phyloP scores from a whole-genome alignment of 2,329 filamentous ascomycete species.

The Xylariaceae sp. region DNA sequence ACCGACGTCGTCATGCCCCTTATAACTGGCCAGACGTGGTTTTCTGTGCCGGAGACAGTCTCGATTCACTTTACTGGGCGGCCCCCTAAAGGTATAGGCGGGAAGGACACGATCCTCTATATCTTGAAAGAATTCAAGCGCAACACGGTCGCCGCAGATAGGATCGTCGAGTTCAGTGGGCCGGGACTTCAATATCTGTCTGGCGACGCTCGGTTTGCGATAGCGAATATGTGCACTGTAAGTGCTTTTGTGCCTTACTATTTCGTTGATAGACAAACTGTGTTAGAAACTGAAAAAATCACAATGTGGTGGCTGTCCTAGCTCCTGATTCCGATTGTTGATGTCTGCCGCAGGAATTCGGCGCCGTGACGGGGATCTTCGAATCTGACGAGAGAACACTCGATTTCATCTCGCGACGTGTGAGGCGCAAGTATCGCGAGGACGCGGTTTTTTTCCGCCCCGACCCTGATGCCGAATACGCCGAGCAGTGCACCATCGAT shows the following conservation, averaged over 20 bases:
- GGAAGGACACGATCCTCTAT: constrained; percentile 55
- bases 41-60: constrained; percentile 52
- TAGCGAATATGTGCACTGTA: constrained; percentile 53
- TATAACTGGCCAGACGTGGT: constrained; percentile 55
- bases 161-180: constrained; percentile 54
- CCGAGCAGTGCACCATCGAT: constrained; percentile 46
- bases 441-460: constrained; percentile 48
- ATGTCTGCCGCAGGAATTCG: constrained; percentile 44
- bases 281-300: neutral
- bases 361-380: constrained; percentile 52
- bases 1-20: constrained; percentile 54
- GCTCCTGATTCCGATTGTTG: neutral
- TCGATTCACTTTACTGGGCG: constrained; percentile 49
- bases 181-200: constrained; percentile 48
- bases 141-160: constrained; percentile 53
- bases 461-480: constrained; percentile 49
- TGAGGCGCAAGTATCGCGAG: constrained; percentile 43
- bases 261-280: neutral
- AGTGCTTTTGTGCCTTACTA: neutral
- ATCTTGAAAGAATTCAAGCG: constrained; percentile 51
- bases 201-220: constrained; percentile 53
- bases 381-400: constrained; percentile 48
- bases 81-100: constrained; percentile 47
- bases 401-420: constrained; percentile 45
- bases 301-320: neutral